Evolutionary conservation across 2,329 filamentous ascomycete species (phyloP).

Genomic region (Colletotrichum paranaense): DNA sequence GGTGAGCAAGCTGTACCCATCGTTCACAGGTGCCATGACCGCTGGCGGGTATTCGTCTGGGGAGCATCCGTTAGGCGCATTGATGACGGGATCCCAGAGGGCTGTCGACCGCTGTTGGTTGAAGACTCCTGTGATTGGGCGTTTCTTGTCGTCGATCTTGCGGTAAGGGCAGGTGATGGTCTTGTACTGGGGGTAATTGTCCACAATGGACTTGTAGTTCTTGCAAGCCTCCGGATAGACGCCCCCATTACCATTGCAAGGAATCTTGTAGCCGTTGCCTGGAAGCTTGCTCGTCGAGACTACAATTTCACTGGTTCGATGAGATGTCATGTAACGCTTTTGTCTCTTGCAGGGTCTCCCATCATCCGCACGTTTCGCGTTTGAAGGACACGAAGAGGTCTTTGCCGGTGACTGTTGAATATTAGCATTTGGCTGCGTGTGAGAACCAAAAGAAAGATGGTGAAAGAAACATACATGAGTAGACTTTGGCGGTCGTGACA

Average conservation of each 20-base stretch:
- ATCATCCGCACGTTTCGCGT: neutral
- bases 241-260: neutral
- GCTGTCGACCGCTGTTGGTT: neutral
- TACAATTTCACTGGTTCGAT: conserved; percentile 2
- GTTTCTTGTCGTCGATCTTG: neutral
- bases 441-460: no score
- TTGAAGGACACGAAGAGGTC: neutral
- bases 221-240: conserved; percentile 7
- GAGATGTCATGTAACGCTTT: neutral
- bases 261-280: neutral
- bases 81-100: conserved; percentile 3
- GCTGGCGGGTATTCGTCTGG: conserved; percentile 9
- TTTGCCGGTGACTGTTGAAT: neutral
- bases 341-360: conserved; percentile 5
- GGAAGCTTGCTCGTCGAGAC: neutral
- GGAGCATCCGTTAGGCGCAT: conserved; percentile 6
- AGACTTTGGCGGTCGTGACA: conserved; percentile 4
- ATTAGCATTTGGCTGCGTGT: neutral
- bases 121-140: neutral
- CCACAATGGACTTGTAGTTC: conserved; percentile 14
- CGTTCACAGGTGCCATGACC: conserved; percentile 5
- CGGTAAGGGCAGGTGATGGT: conserved; percentile 6
- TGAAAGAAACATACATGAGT: neutral
- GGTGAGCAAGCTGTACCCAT: neutral
- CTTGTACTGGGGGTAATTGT: conserved; percentile 6